Evolutionary conservation across 2,329 filamentous ascomycete genomes (phyloP).

Genomic region (Fusarium nisikadoi): DNA sequence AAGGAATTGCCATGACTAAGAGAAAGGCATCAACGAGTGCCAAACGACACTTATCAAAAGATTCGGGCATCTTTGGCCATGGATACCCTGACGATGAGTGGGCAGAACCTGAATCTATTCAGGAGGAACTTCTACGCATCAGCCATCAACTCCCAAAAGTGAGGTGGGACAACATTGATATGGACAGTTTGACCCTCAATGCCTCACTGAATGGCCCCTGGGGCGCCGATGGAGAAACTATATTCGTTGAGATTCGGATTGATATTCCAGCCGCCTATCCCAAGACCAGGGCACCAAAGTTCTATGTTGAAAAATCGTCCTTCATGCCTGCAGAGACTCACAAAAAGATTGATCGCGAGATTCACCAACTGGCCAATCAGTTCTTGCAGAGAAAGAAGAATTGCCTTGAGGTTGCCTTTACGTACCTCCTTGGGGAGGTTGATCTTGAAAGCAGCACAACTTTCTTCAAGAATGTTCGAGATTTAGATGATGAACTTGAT

Average conservation of each 20-base stretch:
- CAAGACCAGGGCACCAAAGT: conserved; percentile 66
- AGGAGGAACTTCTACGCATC: conserved; percentile 72
- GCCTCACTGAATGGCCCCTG: conserved; percentile 74
- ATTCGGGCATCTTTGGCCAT: conserved; percentile 62
- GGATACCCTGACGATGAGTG: conserved; percentile 66
- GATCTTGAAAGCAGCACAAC: conserved; percentile 69
- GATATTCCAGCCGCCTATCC: conserved; percentile 70
- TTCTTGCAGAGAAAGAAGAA: conserved; percentile 69
- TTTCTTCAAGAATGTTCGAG: conserved; percentile 72
- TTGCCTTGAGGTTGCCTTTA: conserved; percentile 70
- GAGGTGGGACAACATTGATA: conserved; percentile 71
- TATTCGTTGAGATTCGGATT: conserved; percentile 71
- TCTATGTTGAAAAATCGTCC: conserved; percentile 69
- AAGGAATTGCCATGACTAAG: conserved; percentile 72
- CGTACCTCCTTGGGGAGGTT: conserved; percentile 71
- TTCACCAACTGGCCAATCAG: conserved; percentile 65
- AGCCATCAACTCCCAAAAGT: conserved; percentile 71
- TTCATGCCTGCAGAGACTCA: conserved; percentile 69
- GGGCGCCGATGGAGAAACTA: conserved; percentile 65
- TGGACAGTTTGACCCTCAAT: conserved; percentile 67
- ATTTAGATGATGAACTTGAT: conserved; percentile 67
- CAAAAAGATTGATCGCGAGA: conserved; percentile 61
- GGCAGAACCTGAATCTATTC: conserved; percentile 70
- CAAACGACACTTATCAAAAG: conserved; percentile 62
- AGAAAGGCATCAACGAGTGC: conserved; percentile 57